Percentiles rank a stretch among this genome's conserved stretches.
Evolutionary conservation across 78 protist genomes (phyloP).

Genomic region (Ministeria vibrans): DNA sequence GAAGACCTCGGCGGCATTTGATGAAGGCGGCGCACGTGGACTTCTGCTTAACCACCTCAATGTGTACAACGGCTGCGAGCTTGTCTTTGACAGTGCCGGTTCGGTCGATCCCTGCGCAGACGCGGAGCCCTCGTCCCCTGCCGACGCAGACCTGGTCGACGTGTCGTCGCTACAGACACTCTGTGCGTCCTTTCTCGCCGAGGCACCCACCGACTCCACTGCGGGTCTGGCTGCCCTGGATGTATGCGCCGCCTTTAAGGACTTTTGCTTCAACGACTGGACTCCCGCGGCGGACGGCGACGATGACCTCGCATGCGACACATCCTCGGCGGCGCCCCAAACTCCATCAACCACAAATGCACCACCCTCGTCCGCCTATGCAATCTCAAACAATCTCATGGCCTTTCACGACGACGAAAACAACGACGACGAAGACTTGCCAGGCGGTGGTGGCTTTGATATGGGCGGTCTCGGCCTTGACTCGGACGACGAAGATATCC

Average conservation of each 20-base stretch:
- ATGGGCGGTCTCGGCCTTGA: neutral
- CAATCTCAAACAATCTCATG: no score
- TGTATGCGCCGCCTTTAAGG: no score
- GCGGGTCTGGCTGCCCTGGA: no score
- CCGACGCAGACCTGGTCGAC: neutral
- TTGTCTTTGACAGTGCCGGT: conserved; percentile 48
- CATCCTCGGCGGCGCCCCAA: neutral
- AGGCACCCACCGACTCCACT: no score
- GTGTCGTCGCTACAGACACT: neutral
- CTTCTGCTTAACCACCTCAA: conserved; percentile 51
- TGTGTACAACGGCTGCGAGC: conserved; percentile 25
- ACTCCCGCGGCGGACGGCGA: neutral
- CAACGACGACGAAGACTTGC: no score
- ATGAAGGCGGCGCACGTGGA: conserved; percentile 71
- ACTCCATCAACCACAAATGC: no score
- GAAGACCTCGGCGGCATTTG: conserved; percentile 68
- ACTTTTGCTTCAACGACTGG: no score
- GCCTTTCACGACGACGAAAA: no score
- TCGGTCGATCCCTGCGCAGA: neutral
- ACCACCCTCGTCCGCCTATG: no score
- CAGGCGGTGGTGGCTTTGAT: no score
- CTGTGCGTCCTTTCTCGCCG: neutral
- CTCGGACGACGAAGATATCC: neutral
- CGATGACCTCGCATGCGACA: neutral
- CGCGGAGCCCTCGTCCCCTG: no score